phyloP scores from a whole-genome alignment of 306 rosid species.

The Inga laurina region DNA sequence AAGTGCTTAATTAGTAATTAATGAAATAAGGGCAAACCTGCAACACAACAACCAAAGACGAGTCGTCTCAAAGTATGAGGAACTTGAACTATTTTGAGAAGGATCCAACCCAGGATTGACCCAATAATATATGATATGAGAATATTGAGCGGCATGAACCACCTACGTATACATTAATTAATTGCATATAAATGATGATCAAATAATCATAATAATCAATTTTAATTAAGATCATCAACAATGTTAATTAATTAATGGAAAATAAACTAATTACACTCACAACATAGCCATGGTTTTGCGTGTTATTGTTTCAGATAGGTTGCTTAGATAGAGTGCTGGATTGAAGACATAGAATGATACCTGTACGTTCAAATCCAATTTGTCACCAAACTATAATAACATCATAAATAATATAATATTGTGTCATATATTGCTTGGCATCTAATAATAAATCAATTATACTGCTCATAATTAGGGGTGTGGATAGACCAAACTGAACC shows the following conservation, averaged over 20 bases:
- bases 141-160: constrained; percentile 21
- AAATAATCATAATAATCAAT: too few species aligned
- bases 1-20: background rate
- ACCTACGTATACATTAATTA: background rate
- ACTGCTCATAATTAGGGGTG: too few species aligned
- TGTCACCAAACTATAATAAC: too few species aligned
- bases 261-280: background rate
- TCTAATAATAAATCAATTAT: too few species aligned
- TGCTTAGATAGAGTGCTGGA: constrained; percentile 1
- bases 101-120: constrained; percentile 1
- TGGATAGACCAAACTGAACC: too few species aligned
- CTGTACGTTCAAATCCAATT: background rate
- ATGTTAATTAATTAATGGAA: too few species aligned
- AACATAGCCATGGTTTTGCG: background rate
- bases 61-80: background rate
- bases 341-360: background rate
- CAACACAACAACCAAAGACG: constrained; percentile 4
- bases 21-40: background rate
- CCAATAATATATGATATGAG: background rate
- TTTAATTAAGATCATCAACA: background rate
- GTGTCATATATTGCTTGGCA: too few species aligned
- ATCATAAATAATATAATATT: too few species aligned
- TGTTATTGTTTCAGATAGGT: background rate
- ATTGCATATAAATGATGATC: background rate
- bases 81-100: background rate